Conservation (phyloP, 495 filamentous ascomycete genomes). For the Penicillium samsonianum region DNA sequence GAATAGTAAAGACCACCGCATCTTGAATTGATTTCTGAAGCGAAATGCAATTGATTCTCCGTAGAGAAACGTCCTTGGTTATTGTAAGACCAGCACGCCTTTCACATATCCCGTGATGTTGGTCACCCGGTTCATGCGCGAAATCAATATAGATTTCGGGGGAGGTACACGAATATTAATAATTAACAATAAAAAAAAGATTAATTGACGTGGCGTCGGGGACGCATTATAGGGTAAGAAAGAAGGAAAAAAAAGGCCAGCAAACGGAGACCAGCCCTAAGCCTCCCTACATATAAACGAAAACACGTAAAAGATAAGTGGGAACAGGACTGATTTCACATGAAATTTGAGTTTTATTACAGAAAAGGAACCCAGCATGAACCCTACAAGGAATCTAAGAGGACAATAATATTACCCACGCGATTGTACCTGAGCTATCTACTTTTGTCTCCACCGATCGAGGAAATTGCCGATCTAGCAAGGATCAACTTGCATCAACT, state of each 20-base stretch:
- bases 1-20: conserved; percentile 25
- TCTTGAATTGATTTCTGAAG: conserved; percentile 5
- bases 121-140: background rate
- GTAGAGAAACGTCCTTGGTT: conserved; percentile 1
- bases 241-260: background rate
- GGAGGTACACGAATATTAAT: background rate
- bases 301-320: background rate
- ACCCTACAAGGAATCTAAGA: background rate
- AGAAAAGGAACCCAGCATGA: background rate
- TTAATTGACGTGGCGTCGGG: conserved; percentile 2
- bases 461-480: conserved; percentile 17
- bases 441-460: conserved; percentile 21
- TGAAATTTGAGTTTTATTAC: conserved; percentile 10
- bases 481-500: conserved; percentile 25
- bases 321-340: background rate
- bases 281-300: conserved; percentile 9
- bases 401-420: background rate
- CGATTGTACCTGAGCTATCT: conserved; percentile 12
- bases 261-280: conserved; percentile 2
- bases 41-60: background rate
- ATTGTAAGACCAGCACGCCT: background rate
- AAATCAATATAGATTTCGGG: background rate
- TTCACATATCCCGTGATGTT: conserved; percentile 6
- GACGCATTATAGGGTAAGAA: background rate
- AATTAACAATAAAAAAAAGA: background rate